phyloP scores from a whole-genome alignment of 768 basidiomycete species.

The Leucocoprinus sp. region DNA sequence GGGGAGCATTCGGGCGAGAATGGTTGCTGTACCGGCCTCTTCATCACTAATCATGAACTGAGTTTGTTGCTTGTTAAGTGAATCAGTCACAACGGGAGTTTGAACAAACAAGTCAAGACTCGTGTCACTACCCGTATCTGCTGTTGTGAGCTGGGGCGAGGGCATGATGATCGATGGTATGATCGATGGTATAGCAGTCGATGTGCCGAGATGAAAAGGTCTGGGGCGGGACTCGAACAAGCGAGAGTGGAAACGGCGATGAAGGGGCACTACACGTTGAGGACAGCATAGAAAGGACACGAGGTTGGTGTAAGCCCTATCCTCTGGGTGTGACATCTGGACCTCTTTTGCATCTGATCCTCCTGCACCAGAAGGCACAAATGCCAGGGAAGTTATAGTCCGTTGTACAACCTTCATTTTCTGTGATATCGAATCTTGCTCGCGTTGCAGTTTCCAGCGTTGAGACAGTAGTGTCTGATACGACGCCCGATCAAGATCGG shows the following conservation, averaged over 20 bases:
- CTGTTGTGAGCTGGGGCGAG: background rate
- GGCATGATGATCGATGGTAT: background rate
- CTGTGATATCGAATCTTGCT: constrained; percentile 2
- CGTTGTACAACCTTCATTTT: constrained; percentile 5
- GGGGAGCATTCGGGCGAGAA: constrained; percentile 3
- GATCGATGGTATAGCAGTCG: background rate
- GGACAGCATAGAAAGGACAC: constrained; percentile 11
- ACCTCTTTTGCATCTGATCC: constrained; percentile 3
- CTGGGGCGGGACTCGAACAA: constrained; percentile 1
- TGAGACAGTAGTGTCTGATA: constrained; percentile 6
- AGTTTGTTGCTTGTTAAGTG: constrained; percentile 2
- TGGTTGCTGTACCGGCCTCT: constrained; percentile 7
- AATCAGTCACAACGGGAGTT: background rate
- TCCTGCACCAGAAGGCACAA: constrained; percentile 1
- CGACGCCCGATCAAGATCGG: constrained; percentile 1
- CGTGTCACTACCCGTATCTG: constrained; percentile 1
- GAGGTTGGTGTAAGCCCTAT: constrained; percentile 7
- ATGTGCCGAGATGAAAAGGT: constrained; percentile 1
- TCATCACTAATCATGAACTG: constrained; percentile 3
- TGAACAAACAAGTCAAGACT: constrained; percentile 2
- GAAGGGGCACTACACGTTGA: constrained; percentile 10
- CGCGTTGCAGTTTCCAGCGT: constrained; percentile 5
- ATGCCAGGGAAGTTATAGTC: background rate
- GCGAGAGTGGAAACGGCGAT: constrained; percentile 5
- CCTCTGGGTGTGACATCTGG: constrained; percentile 1